Conservation (phyloP, 331 rosid species). For the Rosa hybrid region DNA sequence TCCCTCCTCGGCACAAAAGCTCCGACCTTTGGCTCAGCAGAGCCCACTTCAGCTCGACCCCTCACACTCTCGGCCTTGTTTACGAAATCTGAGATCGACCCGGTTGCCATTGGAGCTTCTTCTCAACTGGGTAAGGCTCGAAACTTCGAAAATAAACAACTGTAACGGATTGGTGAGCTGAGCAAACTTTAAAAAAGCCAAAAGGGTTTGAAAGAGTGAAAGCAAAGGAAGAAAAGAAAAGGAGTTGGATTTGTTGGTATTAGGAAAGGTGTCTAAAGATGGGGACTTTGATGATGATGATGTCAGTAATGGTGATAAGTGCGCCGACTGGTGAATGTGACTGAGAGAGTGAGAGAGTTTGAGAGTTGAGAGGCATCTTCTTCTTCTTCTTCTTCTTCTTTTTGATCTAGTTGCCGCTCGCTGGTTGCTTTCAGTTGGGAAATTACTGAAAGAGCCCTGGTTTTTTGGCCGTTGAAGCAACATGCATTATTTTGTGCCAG, state of each 20-base stretch:
- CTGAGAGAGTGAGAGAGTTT: constrained; percentile 10
- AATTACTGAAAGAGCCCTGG: constrained; percentile 7
- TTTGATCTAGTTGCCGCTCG: constrained; percentile 18
- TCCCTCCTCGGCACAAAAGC: constrained; percentile 69
- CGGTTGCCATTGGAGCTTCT: constrained; percentile 49
- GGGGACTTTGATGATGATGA: not conserved
- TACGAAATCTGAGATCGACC: constrained; percentile 42
- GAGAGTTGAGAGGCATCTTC: not conserved
- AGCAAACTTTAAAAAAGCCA: constrained; percentile 20
- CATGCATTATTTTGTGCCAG: not conserved
- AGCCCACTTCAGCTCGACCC: constrained; percentile 39
- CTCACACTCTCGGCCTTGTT: constrained; percentile 32
- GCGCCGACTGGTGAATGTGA: not conserved
- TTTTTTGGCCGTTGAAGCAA: not conserved
- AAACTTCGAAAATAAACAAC: constrained; percentile 23
- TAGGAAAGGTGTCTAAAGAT: constrained; percentile 9
- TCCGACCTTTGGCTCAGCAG: constrained; percentile 39
- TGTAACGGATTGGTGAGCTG: not conserved
- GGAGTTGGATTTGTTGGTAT: constrained; percentile 16
- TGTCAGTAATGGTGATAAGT: not conserved
- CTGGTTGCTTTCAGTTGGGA: constrained; percentile 1
- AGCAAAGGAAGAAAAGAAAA: constrained; percentile 36
- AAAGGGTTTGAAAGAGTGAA: constrained; percentile 27
- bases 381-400: not conserved
- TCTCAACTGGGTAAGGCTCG: constrained; percentile 23